phyloP scores from a whole-genome alignment of 805 yeast genomes.

The Yarrowia bubula region DNA sequence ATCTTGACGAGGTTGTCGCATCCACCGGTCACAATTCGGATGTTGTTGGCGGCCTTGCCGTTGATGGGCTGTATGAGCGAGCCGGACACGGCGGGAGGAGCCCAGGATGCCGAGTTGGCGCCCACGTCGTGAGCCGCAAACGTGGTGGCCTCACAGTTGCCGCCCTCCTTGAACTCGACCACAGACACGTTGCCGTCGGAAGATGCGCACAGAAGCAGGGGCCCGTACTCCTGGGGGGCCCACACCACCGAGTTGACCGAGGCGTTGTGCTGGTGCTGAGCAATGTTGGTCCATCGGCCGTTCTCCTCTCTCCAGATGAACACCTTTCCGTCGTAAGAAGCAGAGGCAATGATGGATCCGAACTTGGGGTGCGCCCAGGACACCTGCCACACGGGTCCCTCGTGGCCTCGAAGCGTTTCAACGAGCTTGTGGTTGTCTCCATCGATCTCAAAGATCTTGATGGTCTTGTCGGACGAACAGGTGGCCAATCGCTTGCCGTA shows the following conservation, averaged over 20 bases:
- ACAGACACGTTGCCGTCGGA: slow-evolving; percentile 91
- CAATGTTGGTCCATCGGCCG: slow-evolving; percentile 81
- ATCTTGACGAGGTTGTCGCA: slow-evolving; percentile 90
- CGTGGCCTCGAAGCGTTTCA: slow-evolving; percentile 88
- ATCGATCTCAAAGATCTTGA: slow-evolving; percentile 87
- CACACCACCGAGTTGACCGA: slow-evolving; percentile 91
- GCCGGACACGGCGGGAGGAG: slow-evolving; percentile 32
- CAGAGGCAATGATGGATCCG: slow-evolving; percentile 90
- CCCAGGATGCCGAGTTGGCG: slow-evolving; percentile 91
- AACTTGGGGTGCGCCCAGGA: slow-evolving; percentile 99
- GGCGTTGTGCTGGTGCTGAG: slow-evolving; percentile 88
- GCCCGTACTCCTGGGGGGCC: slow-evolving; percentile 98
- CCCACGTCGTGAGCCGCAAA: slow-evolving; percentile 90
- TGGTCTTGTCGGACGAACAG: slow-evolving; percentile 93
- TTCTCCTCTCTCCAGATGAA: slow-evolving; percentile 93
- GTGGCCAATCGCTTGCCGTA: slow-evolving; percentile 96
- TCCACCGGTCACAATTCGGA: slow-evolving; percentile 88
- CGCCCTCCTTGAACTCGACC: slow-evolving; percentile 87
- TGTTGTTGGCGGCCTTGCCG: slow-evolving; percentile 32
- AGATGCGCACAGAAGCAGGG: slow-evolving; percentile 83
- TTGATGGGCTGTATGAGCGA: slow-evolving; percentile 36
- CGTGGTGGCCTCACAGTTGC: slow-evolving; percentile 52
- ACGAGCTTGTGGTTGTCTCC: slow-evolving; percentile 77
- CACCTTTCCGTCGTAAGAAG: slow-evolving; percentile 93
- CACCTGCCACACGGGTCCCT: slow-evolving; percentile 99